These are phyloP conservation scores for Trichosporon faecale DNA, from an alignment of 1,284 basidiomycete genomes.

Conservation along the genomic window DNA sequence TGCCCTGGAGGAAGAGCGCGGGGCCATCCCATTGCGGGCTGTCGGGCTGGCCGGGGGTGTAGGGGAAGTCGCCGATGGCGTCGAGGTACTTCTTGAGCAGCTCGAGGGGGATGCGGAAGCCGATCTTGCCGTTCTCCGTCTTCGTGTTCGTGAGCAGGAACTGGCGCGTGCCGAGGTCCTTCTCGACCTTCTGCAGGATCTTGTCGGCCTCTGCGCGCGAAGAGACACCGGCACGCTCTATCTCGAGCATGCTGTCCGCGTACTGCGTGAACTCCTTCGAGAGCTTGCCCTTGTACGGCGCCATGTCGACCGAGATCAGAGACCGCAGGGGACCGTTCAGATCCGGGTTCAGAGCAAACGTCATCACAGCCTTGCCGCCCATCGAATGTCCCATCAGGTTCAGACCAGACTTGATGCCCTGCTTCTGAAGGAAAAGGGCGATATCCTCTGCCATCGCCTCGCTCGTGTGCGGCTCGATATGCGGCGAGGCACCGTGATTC, in stretches of 20 bases:
- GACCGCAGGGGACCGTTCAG: constrained; percentile 50
- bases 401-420: constrained; percentile 46
- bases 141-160: constrained; percentile 60
- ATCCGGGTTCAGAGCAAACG: constrained; percentile 53
- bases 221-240: constrained; percentile 52
- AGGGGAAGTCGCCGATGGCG: constrained; percentile 58
- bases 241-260: constrained; percentile 55
- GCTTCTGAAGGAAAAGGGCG: constrained; percentile 51
- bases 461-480: constrained; percentile 55
- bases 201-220: constrained; percentile 56
- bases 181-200: constrained; percentile 54
- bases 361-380: constrained; percentile 60
- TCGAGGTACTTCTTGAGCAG: constrained; percentile 53
- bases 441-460: constrained; percentile 54
- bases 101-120: constrained; percentile 57
- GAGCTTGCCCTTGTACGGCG: constrained; percentile 56
- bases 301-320: constrained; percentile 58
- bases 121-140: constrained; percentile 37
- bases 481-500: constrained; percentile 58
- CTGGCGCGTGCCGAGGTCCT: constrained; percentile 55
- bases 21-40: constrained; percentile 52
- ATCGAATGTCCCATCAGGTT: constrained; percentile 59
- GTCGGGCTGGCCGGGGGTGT: constrained; percentile 34
- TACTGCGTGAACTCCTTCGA: constrained; percentile 56
- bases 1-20: constrained; percentile 58